These are phyloP conservation scores for Skeletonema costatum DNA, from an alignment of 108 stramenopile genomes.

Conservation along the genomic window DNA sequence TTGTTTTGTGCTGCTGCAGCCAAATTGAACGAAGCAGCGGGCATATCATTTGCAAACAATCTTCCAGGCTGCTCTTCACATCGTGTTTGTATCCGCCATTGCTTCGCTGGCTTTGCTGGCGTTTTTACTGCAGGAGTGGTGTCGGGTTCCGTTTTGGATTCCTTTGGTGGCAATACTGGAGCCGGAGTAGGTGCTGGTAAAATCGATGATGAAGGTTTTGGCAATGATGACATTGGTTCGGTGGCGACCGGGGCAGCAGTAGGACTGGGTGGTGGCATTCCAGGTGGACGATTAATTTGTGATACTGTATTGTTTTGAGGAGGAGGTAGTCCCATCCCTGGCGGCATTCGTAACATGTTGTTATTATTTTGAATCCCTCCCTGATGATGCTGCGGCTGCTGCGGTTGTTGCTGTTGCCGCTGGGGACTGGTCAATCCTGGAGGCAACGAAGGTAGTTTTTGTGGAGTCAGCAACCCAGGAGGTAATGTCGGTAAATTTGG, in stretches of 20 bases:
- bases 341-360: neutral
- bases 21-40: slow-evolving; percentile 9
- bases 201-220: slow-evolving; percentile 20
- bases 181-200: slow-evolving; percentile 27
- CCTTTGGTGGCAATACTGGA: neutral
- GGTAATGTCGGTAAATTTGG: neutral
- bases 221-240: slow-evolving; percentile 6
- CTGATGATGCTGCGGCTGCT: neutral
- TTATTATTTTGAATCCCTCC: neutral
- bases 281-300: slow-evolving; percentile 3
- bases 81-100: slow-evolving; percentile 39
- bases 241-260: neutral
- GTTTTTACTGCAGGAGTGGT: slow-evolving; percentile 7
- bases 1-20: slow-evolving; percentile 20
- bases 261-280: slow-evolving; percentile 11
- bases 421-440: neutral
- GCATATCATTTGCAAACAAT: slow-evolving; percentile 64
- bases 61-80: slow-evolving; percentile 80
- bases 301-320: slow-evolving; percentile 5
- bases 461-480: neutral
- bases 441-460: neutral
- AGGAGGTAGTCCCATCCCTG: slow-evolving; percentile 8
- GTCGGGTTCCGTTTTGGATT: slow-evolving; percentile 16
- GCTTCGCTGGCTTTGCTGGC: slow-evolving; percentile 26
- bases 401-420: neutral